Percentiles rank a stretch among this genome's conserved stretches.
Evolutionary conservation across 2,329 filamentous ascomycete species (phyloP).

Genomic region (Fusarium ramigenum): DNA sequence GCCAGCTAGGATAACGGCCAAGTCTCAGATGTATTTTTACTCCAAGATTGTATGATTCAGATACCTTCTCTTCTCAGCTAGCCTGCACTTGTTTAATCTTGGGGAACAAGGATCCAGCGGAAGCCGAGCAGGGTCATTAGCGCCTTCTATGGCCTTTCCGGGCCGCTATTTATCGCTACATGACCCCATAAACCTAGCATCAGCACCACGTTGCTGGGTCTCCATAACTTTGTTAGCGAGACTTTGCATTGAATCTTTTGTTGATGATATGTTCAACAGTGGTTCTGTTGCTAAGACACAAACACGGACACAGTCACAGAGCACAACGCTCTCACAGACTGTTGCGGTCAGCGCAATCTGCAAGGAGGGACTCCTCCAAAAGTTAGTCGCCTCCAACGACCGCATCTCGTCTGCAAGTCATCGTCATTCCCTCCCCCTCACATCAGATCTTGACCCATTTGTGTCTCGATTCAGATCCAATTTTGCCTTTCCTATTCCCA

Average conservation of each 20-base stretch:
- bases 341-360: not conserved
- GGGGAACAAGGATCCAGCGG: slow-evolving; percentile 42
- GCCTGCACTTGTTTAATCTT: slow-evolving; percentile 42
- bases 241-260: not conserved
- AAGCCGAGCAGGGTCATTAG: slow-evolving; percentile 33
- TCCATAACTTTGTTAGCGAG: not conserved
- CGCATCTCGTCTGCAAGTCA: slow-evolving; percentile 12
- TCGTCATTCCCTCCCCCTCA: slow-evolving; percentile 24
- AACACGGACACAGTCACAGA: not conserved
- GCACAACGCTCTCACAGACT: not conserved
- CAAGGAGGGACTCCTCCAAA: slow-evolving; percentile 3
- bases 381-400: not conserved
- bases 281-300: not conserved
- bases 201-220: slow-evolving; percentile 18
- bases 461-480: slow-evolving; percentile 26
- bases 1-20: slow-evolving; percentile 21
- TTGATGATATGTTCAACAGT: not conserved
- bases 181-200: slow-evolving; percentile 7
- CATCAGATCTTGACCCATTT: slow-evolving; percentile 25
- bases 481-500: slow-evolving; percentile 13
- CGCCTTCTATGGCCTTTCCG: slow-evolving; percentile 7
- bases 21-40: slow-evolving; percentile 21
- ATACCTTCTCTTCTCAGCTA: slow-evolving; percentile 27
- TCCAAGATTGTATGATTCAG: not conserved
- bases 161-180: slow-evolving; percentile 11